Conservation (phyloP, 495 filamentous ascomycete species). For the Aspergillus sclerotiicarbonarius region DNA sequence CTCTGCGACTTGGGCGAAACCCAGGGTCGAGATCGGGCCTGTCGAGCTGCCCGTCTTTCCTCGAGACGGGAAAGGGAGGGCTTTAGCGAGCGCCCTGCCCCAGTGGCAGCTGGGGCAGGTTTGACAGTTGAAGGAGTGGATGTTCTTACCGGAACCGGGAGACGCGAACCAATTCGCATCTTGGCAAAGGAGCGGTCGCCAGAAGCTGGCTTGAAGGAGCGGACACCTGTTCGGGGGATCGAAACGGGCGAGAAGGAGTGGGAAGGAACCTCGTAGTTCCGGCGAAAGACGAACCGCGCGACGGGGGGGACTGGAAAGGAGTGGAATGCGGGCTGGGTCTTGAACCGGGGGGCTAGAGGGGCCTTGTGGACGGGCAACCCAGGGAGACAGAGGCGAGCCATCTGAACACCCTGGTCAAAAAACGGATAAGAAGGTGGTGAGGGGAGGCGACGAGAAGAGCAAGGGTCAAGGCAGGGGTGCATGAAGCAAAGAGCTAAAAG, state of each 20-base stretch:
- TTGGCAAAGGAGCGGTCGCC: conserved; percentile 17
- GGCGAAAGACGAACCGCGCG: conserved; percentile 4
- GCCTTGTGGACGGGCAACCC: conserved; percentile 4
- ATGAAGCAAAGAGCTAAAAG: conserved; percentile 9
- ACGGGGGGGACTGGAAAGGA: not conserved
- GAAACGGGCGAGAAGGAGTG: conserved; percentile 12
- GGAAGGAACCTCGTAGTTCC: conserved; percentile 9
- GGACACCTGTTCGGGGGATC: conserved; percentile 9
- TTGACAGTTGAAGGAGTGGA: not conserved
- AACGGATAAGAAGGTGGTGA: conserved; percentile 4
- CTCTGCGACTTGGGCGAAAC: conserved; percentile 6
- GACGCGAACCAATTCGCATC: conserved; percentile 14
- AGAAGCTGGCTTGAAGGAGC: no score
- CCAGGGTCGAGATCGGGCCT: conserved; percentile 22
- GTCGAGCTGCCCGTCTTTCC: conserved; percentile 17
- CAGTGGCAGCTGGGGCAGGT: not conserved
- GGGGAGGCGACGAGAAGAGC: not conserved
- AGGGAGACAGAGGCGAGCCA: conserved; percentile 19
- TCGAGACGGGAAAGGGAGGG: conserved; percentile 9
- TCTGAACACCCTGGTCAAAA: conserved; percentile 15
- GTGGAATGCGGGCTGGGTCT: conserved; percentile 17
- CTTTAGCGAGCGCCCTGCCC: conserved; percentile 1
- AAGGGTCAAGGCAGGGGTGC: conserved; percentile 3
- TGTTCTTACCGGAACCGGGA: conserved; percentile 15
- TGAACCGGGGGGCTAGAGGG: conserved; percentile 9